Evolutionary conservation across 352 stramenopile genomes (phyloP).

Genomic region (Phytophthora agathidicida): DNA sequence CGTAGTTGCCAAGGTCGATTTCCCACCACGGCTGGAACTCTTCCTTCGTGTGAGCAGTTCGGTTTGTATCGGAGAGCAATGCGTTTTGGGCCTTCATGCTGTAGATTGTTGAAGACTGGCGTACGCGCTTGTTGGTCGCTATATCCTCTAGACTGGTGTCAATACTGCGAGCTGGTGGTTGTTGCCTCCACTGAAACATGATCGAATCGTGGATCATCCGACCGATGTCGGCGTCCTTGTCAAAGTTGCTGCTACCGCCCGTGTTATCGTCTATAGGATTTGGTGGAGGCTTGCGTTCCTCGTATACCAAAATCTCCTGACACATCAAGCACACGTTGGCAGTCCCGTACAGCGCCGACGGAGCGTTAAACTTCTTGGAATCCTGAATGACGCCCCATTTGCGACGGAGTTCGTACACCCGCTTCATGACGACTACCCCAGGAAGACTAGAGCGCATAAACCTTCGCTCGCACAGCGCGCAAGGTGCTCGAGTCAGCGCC

Average conservation of each 20-base stretch:
- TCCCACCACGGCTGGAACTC: conserved; percentile 67
- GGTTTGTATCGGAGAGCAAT: conserved; percentile 31
- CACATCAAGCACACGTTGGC: conserved; percentile 52
- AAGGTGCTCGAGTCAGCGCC: conserved; percentile 34
- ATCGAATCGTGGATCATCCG: conserved; percentile 50
- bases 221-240: conserved; percentile 28
- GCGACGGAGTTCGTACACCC: conserved; percentile 46
- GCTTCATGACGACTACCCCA: conserved; percentile 56
- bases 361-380: conserved; percentile 44
- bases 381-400: conserved; percentile 57
- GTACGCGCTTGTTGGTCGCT: conserved; percentile 42
- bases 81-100: conserved; percentile 48
- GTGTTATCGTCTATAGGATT: neutral
- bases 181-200: conserved; percentile 35
- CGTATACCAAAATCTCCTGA: conserved; percentile 45
- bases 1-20: conserved; percentile 56
- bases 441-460: conserved; percentile 47
- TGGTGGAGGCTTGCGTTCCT: conserved; percentile 23
- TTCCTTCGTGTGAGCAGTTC: conserved; percentile 47
- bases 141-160: conserved; percentile 41
- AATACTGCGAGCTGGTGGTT: conserved; percentile 6
- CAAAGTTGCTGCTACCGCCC: neutral
- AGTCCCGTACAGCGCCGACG: conserved; percentile 46
- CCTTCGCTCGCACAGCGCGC: conserved; percentile 54
- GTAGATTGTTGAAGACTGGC: conserved; percentile 52